Evolutionary conservation across 2,329 filamentous ascomycete species (phyloP), one percentile per base, ranked within the genome.

Genomic region (Penicillium sp.): DNA sequence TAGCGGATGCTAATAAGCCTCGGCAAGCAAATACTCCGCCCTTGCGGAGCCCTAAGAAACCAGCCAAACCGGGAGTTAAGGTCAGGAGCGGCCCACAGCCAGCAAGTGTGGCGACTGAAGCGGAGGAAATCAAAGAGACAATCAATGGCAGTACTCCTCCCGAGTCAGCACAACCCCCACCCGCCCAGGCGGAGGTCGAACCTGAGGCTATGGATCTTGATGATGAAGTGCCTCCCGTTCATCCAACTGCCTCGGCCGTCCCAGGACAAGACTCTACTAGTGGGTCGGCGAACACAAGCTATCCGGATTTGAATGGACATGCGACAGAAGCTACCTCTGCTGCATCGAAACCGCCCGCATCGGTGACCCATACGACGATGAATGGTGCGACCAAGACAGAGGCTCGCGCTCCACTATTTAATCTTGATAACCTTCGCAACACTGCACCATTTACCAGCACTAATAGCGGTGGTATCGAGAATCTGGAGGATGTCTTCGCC

Each of bases 401-500:
- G 7, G 44, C 47, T 29, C 59, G 63, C 24, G 46, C 43, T 1
- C 60, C 61, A 18, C 52, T 69, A 1, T 68, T 81, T 32, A 75
- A 80, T 52, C 65, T 87, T 17, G 76, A 75, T 37, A 78, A 81
- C 33, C 68, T 85, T 9, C 70, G 72, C 7, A 75, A 78, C 33
- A 74, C 77, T 12, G 74, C 76, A 5, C 81, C 82, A 1, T 79
- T 84, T 42, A 68, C 74, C 1, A 66, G 69, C 34, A 67, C 76
- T 6, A 74, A 76, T 37, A 75, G 68, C 41, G 66, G 65, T 15
- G 82, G 83, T 7, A 75, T 86, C 15, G 71, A 77, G 20, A 78
- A 80, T 46, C 64, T 87, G 18, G 74, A 77, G 23, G 80, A 83
- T 49, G 70, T 87, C 32, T 74, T 72, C 33, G 73, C 75, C 7